Evolutionary conservation across 2,329 filamentous ascomycete species (phyloP).

Genomic region (Acrodontium crateriforme): DNA sequence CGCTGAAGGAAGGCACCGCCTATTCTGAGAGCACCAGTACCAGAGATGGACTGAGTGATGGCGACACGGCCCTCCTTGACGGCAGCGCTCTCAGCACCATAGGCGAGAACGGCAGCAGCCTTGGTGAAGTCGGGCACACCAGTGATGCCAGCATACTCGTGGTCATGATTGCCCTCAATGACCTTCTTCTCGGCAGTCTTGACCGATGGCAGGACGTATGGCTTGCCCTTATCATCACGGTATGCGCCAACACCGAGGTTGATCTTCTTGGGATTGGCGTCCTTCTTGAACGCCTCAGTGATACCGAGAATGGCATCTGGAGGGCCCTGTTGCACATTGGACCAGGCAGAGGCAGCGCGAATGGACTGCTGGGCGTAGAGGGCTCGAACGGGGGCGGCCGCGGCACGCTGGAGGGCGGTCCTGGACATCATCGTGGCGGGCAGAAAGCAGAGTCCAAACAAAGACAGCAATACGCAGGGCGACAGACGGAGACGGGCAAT

Average conservation of each 20-base stretch:
- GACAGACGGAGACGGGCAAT: too few species aligned
- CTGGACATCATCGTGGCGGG: slow-evolving; percentile 17
- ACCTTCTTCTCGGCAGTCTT: slow-evolving; percentile 78
- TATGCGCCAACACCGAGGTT: slow-evolving; percentile 98
- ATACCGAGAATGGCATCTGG: slow-evolving; percentile 70
- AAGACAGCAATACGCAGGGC: too few species aligned
- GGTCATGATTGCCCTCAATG: slow-evolving; percentile 65
- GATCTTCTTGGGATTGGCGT: slow-evolving; percentile 88
- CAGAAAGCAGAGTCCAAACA: too few species aligned
- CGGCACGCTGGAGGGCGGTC: slow-evolving; percentile 17
- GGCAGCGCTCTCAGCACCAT: slow-evolving; percentile 64
- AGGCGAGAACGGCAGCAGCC: slow-evolving; percentile 80
- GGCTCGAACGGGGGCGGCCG: slow-evolving; percentile 13
- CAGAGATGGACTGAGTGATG: slow-evolving; percentile 96
- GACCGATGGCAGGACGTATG: slow-evolving; percentile 91
- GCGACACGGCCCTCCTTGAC: slow-evolving; percentile 63
- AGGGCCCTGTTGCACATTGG: slow-evolving; percentile 83
- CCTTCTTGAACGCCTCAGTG: slow-evolving; percentile 98
- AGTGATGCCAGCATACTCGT: slow-evolving; percentile 97
- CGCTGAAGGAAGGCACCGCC: slow-evolving; percentile 85
- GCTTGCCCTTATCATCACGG: slow-evolving; percentile 95
- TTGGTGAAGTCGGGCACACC: slow-evolving; percentile 90
- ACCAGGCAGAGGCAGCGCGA: slow-evolving; percentile 69
- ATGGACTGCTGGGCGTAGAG: slow-evolving; percentile 24
- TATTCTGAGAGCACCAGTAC: slow-evolving; percentile 89